Evolutionary conservation across 805 yeast genomes (phyloP).

Genomic region (Saccharomycopsis amapae): DNA sequence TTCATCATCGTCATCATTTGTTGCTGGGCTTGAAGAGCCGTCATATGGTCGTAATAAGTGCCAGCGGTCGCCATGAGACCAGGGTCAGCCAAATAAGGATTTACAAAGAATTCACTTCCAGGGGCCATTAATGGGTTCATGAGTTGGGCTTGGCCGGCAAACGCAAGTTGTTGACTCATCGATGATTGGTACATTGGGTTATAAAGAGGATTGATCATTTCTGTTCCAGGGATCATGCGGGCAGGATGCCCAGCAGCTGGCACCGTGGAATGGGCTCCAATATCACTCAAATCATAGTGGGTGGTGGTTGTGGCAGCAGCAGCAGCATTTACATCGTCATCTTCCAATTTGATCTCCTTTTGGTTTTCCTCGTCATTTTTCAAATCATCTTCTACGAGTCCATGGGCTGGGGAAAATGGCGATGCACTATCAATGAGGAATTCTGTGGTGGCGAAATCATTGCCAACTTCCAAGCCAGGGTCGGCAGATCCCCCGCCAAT

Average conservation of each 20-base stretch:
- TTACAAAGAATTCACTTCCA: conserved; percentile 2
- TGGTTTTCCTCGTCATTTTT: no score
- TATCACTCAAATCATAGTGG: no score
- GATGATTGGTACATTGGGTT: background rate
- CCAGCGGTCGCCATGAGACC: background rate
- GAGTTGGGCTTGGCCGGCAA: background rate
- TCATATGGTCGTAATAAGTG: conserved; percentile 11
- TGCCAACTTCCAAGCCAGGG: conserved; percentile 22
- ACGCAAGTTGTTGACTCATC: background rate
- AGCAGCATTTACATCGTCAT: no score
- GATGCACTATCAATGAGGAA: conserved; percentile 46
- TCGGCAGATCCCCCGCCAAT: conserved; percentile 17
- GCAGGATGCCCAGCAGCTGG: no score
- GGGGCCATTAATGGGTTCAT: background rate
- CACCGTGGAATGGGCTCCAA: no score
- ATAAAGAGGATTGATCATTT: background rate
- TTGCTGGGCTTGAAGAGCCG: conserved; percentile 11
- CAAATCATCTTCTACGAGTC: no score
- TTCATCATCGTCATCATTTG: conserved; percentile 14
- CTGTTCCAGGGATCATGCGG: no score
- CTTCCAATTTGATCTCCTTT: no score
- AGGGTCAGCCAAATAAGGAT: conserved; percentile 5
- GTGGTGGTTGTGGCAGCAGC: no score
- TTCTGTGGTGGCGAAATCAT: no score
- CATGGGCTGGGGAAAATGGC: conserved; percentile 33